These are phyloP conservation scores for Dactylellina cionopaga DNA, from an alignment of 2,329 filamentous ascomycete genomes.

Conservation along the genomic window DNA sequence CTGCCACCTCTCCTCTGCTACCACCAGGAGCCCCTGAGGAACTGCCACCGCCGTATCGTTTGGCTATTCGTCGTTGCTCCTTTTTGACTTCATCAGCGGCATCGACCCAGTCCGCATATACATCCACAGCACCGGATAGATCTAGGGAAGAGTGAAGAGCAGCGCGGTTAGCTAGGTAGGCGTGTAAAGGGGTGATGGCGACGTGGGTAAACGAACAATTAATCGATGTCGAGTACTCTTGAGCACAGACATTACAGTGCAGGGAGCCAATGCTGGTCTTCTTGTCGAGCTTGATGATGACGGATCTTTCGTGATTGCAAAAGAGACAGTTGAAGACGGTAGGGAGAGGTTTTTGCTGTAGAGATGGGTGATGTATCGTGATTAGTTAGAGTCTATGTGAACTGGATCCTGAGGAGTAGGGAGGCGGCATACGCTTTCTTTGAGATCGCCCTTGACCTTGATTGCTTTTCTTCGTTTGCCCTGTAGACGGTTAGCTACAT, in stretches of 20 bases:
- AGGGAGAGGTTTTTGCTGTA: constrained; percentile 74
- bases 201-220: constrained; percentile 75
- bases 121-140: constrained; percentile 88
- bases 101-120: constrained; percentile 98
- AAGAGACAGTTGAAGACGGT: constrained; percentile 96
- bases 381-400: background rate
- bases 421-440: constrained; percentile 40
- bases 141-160: constrained; percentile 66
- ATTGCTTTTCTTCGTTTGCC: constrained; percentile 52
- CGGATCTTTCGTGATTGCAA: constrained; percentile 96
- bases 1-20: constrained; percentile 54
- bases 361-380: background rate
- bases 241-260: constrained; percentile 90
- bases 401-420: background rate
- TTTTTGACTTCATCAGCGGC: constrained; percentile 81
- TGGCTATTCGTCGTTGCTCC: constrained; percentile 61
- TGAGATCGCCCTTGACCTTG: constrained; percentile 49
- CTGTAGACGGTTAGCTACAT: constrained; percentile 8
- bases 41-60: constrained; percentile 22
- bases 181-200: background rate
- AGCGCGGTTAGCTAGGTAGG: constrained; percentile 1
- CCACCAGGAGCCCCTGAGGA: constrained; percentile 60
- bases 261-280: constrained; percentile 86
- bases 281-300: constrained; percentile 91
- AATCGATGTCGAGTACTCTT: constrained; percentile 90